These are phyloP conservation scores for Globisporangium cystogenes DNA, from an alignment of 352 stramenopile species.

Conservation along the genomic window DNA sequence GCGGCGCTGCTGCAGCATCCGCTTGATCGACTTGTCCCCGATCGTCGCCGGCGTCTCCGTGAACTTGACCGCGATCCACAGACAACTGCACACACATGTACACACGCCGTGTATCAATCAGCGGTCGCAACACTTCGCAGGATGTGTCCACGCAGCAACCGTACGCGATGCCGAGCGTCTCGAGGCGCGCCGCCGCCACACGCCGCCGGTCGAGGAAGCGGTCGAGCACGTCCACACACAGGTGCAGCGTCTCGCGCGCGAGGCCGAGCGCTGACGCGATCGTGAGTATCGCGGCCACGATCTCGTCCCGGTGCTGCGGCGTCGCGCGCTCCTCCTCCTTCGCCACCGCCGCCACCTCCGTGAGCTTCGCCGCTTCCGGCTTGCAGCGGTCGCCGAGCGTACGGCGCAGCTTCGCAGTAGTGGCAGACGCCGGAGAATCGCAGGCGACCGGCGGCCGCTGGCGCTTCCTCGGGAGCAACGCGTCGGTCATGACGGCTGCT, in stretches of 20 bases:
- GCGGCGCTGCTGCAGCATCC: slow-evolving; percentile 48
- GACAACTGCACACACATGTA: slow-evolving; percentile 24
- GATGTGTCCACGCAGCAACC: slow-evolving; percentile 1
- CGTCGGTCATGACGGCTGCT: background rate
- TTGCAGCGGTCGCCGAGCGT: background rate
- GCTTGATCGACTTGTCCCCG: slow-evolving; percentile 48
- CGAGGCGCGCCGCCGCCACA: slow-evolving; percentile 24
- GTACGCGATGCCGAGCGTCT: slow-evolving; percentile 60
- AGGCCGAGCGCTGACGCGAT: slow-evolving; percentile 58
- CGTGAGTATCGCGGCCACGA: slow-evolving; percentile 56
- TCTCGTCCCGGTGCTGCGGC: slow-evolving; percentile 47
- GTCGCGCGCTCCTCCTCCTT: slow-evolving; percentile 17
- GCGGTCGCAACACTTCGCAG: background rate
- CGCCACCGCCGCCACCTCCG: background rate
- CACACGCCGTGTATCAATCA: background rate
- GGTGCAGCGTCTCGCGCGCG: slow-evolving; percentile 49
- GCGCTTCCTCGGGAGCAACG: background rate
- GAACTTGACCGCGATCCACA: slow-evolving; percentile 76
- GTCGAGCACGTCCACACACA: slow-evolving; percentile 53
- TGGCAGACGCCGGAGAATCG: background rate
- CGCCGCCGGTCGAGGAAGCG: slow-evolving; percentile 27
- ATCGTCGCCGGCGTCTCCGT: slow-evolving; percentile 58
- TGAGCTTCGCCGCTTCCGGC: background rate
- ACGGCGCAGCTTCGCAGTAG: background rate
- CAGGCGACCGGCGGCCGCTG: background rate